Evolutionary conservation across 305 asterid species (phyloP), one percentile per base, ranked within the genome.

Genomic region (Plantago coronopus): DNA sequence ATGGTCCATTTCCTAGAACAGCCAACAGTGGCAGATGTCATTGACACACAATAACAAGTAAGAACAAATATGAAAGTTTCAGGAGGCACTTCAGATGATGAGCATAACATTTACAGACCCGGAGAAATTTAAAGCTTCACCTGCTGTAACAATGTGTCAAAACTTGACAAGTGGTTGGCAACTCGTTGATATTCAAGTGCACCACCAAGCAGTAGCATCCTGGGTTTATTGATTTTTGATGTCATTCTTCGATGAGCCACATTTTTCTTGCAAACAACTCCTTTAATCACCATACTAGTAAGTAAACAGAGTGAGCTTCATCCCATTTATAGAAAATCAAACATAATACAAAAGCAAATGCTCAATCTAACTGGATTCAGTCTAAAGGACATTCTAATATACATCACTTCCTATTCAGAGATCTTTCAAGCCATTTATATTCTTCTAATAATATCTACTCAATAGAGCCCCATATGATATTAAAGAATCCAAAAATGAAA

Each of bases 1-100:
- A 75, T 87, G 95, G 73, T 89, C 97, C 94, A 82, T 89, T 81
- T 89, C 97, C 97, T 89, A 72, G 68, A 78, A 69, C 48, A 76
- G 63, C 59, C 54, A 73, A 60, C 48, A 67, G 43, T 61, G 18
- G 61, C 37, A 62, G 57, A 70, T 48, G 59, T 49, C 65, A 63
- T 59, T 47, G n/a, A n/a, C 63, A 48, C 45, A 19, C 37, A 57
- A 54, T 57, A 8, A 10, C 15, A 38, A 15, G 43, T 14, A 38
- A 38, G 15, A 38, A 66, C 61, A 48, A 12, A 42, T 37, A 65
- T 16, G 17, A 37, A n/a, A 38, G 43, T 38, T 38, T 61, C 45
- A 23, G 56, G 44, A 48, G 19, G 45, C 59, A 40, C 19, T 48
- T 44, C 40, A 11, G 18, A 38, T n/a, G n/a, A 44, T 48, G 34